Base-by-base conservation (phyloP, 176 grass and related monocot species). In the Triticum urartu region DNA sequence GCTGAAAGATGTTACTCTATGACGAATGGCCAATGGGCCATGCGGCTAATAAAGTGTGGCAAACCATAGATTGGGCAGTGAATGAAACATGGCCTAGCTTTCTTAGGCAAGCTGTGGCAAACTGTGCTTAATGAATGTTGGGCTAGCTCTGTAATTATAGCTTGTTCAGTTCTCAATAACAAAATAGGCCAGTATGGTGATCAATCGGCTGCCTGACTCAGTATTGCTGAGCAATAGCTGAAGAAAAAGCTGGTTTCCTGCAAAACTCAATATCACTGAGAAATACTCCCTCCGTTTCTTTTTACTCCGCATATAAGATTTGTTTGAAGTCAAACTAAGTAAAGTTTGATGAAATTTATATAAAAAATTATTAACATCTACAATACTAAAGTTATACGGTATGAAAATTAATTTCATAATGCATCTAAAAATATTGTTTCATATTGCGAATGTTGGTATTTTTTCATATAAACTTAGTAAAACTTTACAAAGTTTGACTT, bases 201-300 rank as follows among this genome's bases (percentile, higher is more conserved):
- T 52, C 18, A 38, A 67, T 65, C 25, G 2, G 64, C 64, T 70
- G 9, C 33, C 60, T 83, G 34, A 36, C 50, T 83, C 34, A 40
- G 33, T 9, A 33, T 91, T 60, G 80, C 21, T 87, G 88, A 56
- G 83, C 87, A 76, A 85, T 85, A 50, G 87, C 70, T n/a, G 84
- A 89, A 82, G 50, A 87, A 90, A 36, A 85, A 89, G 84, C 78
- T 82, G 72, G 54, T 95, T 82, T 79, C 69, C 33, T 72, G 4
- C 81, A 67, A 88, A 82, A 86, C 72, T 86, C 25, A 71, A 32
- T 21, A 80, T 77, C 38, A 11, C 84, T 20, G 89, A 84, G 2
- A 84, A 81, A 30, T 30, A 30, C 28, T 30, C 28, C 28, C 28
- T 30, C 28, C 28, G 28, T 30, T 30, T 30, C 28, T 30, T 30